Percentiles rank a stretch among this genome's conserved stretches.
These are phyloP conservation scores for Citrus unshiu DNA, from an alignment of 345 rosid species.

Conservation along the genomic window DNA sequence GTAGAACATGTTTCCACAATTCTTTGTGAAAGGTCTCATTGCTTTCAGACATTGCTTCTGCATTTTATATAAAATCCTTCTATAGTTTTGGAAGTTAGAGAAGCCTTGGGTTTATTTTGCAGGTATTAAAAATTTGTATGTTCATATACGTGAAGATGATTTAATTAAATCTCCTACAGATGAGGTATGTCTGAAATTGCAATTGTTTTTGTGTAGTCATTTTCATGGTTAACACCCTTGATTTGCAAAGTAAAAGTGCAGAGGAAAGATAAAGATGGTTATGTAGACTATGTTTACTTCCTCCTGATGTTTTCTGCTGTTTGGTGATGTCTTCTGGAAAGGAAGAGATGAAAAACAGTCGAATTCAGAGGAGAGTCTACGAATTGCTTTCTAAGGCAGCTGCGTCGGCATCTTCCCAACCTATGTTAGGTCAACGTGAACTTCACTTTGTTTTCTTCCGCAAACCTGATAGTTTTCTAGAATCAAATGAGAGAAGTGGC, in stretches of 20 bases:
- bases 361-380: constrained; percentile 65
- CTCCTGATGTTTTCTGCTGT: constrained; percentile 9
- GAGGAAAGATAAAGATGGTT: background rate
- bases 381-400: constrained; percentile 75
- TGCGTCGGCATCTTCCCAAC: constrained; percentile 31
- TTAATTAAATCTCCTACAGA: constrained; percentile 57
- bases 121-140: constrained; percentile 59
- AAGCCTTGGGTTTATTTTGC: constrained; percentile 16
- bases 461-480: constrained; percentile 69
- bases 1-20: background rate
- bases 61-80: background rate
- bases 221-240: background rate
- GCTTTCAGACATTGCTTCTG: background rate
- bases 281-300: background rate
- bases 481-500: constrained; percentile 51
- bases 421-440: constrained; percentile 55
- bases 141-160: constrained; percentile 55
- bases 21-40: background rate
- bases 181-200: constrained; percentile 46
- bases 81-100: background rate
- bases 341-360: constrained; percentile 71
- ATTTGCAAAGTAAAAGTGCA: background rate
- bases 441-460: constrained; percentile 84
- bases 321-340: constrained; percentile 29
- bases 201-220: background rate